phyloP scores from a whole-genome alignment of 352 stramenopile species.

The Hyaloperonospora brassicae region DNA sequence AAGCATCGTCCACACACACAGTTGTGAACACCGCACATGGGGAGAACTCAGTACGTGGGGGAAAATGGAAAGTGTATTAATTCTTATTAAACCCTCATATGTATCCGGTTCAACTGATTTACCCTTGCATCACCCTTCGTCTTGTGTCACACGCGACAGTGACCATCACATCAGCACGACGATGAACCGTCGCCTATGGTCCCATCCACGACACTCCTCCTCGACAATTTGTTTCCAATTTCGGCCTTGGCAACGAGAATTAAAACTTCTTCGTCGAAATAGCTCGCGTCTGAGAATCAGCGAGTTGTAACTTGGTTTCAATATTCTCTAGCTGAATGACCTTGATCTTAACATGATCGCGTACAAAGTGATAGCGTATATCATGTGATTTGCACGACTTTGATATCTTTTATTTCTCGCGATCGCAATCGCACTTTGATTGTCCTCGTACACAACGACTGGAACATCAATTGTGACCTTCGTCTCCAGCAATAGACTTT shows the following conservation, averaged over 20 bases:
- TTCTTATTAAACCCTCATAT: too few relatives aligned
- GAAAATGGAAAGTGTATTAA: too few relatives aligned
- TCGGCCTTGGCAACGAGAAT: neutral
- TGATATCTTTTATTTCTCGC: neutral
- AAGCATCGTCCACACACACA: too few relatives aligned
- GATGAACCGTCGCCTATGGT: too few relatives aligned
- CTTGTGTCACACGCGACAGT: too few relatives aligned
- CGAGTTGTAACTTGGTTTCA: neutral
- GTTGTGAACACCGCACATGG: too few relatives aligned
- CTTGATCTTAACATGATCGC: neutral
- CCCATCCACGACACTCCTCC: too few relatives aligned
- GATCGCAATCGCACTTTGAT: neutral
- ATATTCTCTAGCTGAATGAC: neutral
- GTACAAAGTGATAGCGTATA: neutral
- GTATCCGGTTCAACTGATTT: too few relatives aligned
- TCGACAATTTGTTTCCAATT: neutral
- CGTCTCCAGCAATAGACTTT: neutral
- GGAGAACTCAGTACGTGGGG: too few relatives aligned
- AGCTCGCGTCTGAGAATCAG: neutral
- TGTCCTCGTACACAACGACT: neutral
- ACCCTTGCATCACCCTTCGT: too few relatives aligned
- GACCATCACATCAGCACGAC: too few relatives aligned
- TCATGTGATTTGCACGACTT: constrained; percentile 1
- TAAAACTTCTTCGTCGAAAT: constrained; percentile 1
- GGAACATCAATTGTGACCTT: neutral